Conservation (phyloP, 176 grass and related monocot genomes). For the Stipa capillata region DNA sequence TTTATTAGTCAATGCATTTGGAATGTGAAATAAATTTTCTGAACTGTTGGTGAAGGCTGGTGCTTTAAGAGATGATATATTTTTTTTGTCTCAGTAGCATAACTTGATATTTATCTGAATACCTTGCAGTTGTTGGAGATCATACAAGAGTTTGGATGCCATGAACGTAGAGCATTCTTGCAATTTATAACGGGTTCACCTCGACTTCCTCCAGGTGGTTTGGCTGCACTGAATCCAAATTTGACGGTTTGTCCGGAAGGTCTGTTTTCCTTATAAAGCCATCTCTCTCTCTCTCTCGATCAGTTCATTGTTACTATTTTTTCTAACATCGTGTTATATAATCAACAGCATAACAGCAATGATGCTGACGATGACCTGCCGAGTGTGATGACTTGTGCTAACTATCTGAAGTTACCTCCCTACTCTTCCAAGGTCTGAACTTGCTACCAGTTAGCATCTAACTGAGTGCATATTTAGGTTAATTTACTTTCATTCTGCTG, state of each 20-base stretch:
- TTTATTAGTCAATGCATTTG: slow-evolving; percentile 13
- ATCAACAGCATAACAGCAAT: slow-evolving; percentile 61
- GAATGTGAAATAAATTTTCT: no score
- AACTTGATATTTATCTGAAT: not conserved
- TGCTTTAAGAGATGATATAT: no score
- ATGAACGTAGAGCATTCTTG: slow-evolving; percentile 81
- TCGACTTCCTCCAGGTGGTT: slow-evolving; percentile 80
- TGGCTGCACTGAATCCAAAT: slow-evolving; percentile 85
- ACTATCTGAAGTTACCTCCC: slow-evolving; percentile 95
- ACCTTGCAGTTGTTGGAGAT: slow-evolving; percentile 74
- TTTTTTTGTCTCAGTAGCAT: not conserved
- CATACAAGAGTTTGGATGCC: slow-evolving; percentile 70
- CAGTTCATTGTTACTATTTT: not conserved
- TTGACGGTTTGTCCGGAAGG: slow-evolving; percentile 96
- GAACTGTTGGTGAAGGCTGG: no score
- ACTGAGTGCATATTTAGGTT: not conserved
- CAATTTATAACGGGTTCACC: slow-evolving; percentile 95
- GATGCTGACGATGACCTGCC: slow-evolving; percentile 73
- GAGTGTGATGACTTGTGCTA: slow-evolving; percentile 97
- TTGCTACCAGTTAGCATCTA: not conserved
- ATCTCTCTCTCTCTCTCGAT: not conserved
- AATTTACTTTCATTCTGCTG: not conserved
- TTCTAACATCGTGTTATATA: slow-evolving; percentile 19
- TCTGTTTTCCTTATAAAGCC: slow-evolving; percentile 31
- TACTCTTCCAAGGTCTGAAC: slow-evolving; percentile 82